Evolutionary conservation across 176 grass and related monocot genomes (phyloP).

Genomic region (Pharus latifolius): DNA sequence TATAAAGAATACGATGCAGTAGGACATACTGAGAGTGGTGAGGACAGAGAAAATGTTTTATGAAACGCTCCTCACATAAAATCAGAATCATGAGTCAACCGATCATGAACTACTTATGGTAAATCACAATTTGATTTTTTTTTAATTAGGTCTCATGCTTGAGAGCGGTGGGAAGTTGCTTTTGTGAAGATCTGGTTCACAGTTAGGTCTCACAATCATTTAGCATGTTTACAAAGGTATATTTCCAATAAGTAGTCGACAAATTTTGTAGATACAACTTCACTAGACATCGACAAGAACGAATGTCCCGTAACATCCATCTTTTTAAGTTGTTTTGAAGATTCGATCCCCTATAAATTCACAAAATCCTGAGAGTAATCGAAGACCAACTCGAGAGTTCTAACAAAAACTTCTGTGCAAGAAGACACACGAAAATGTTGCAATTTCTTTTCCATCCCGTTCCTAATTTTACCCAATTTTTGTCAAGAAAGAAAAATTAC

Average conservation of each 20-base stretch:
- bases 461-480: constrained; percentile 6
- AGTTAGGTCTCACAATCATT: too few relatives aligned
- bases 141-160: too few relatives aligned
- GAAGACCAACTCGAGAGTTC: constrained; percentile 4
- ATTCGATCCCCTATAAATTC: not conserved
- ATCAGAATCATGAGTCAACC: too few relatives aligned
- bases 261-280: not conserved
- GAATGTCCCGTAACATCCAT: constrained; percentile 3
- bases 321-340: constrained; percentile 6
- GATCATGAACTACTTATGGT: too few relatives aligned
- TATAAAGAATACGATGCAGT: too few relatives aligned
- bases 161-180: too few relatives aligned
- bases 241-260: not conserved
- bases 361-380: constrained; percentile 18
- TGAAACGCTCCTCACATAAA: too few relatives aligned
- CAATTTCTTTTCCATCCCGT: not conserved
- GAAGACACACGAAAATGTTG: not conserved
- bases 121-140: too few relatives aligned
- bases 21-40: too few relatives aligned
- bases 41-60: too few relatives aligned
- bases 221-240: constrained; percentile 17
- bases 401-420: constrained; percentile 5
- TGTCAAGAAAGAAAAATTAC: not conserved
- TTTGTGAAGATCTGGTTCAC: too few relatives aligned
- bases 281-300: constrained; percentile 28